phyloP scores from a whole-genome alignment of 345 rosid genomes.

The Psidium guajava region DNA sequence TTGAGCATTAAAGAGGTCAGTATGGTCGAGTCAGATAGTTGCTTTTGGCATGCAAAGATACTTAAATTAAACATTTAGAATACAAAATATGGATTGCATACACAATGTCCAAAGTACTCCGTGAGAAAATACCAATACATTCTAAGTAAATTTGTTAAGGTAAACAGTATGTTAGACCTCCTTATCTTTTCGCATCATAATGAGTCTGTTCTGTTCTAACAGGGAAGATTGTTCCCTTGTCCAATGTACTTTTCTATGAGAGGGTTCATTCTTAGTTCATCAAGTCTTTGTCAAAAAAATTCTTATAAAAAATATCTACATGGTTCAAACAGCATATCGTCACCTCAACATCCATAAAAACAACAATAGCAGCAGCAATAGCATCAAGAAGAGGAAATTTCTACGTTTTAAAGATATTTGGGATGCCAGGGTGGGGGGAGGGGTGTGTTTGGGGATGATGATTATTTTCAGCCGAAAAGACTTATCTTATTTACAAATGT shows the following conservation, averaged over 20 bases:
- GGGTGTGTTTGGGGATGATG: background rate
- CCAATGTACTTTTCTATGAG: background rate
- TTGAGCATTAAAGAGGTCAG: conserved; percentile 69
- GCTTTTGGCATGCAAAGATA: background rate
- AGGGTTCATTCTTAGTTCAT: background rate
- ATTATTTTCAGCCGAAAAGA: background rate
- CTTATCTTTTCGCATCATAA: background rate
- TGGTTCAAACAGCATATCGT: background rate
- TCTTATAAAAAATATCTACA: background rate
- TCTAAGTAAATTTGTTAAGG: background rate
- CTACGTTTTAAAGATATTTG: background rate
- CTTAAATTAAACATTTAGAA: background rate
- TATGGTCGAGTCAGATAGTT: background rate
- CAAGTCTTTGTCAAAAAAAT: background rate
- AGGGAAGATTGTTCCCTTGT: background rate
- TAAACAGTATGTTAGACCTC: background rate
- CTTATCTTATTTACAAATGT: background rate
- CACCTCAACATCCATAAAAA: background rate
- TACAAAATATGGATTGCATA: background rate
- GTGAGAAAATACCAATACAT: background rate
- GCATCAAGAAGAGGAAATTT: background rate
- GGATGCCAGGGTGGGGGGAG: background rate
- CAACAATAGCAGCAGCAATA: background rate
- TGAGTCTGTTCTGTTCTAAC: background rate
- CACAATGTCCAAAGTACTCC: background rate